phyloP scores from a whole-genome alignment of 1,284 basidiomycete species.

The Naganishia liquefaciens region DNA sequence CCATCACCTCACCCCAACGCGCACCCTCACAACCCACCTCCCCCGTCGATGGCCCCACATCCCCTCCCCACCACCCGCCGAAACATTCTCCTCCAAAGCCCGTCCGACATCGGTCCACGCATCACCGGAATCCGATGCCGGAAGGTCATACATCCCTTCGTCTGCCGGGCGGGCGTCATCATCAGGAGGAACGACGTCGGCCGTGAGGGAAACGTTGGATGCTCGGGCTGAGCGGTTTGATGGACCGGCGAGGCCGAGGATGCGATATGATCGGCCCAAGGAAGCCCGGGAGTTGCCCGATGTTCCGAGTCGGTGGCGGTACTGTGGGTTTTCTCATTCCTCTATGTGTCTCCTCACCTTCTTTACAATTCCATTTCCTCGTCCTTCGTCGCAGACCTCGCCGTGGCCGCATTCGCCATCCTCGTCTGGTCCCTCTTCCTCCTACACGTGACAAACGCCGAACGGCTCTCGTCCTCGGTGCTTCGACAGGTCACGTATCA shows the following conservation, averaged over 20 bases:
- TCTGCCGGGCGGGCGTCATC: no score
- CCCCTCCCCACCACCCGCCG: neutral
- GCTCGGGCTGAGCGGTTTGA: slow-evolving; percentile 37
- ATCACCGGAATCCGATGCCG: slow-evolving; percentile 11
- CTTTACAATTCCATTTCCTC: neutral
- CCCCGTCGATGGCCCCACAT: slow-evolving; percentile 2
- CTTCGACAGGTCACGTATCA: slow-evolving; percentile 51
- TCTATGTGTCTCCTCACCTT: neutral
- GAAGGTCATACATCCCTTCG: neutral
- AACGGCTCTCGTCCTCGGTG: slow-evolving; percentile 51
- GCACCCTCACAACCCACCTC: neutral
- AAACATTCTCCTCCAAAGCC: slow-evolving; percentile 15
- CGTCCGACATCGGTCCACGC: neutral
- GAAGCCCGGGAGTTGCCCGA: slow-evolving; percentile 44
- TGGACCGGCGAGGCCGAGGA: slow-evolving; percentile 46
- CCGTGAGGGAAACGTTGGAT: neutral
- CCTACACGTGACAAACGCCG: slow-evolving; percentile 52
- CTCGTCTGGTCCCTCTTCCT: slow-evolving; percentile 50
- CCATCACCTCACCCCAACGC: no score
- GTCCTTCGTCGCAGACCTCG: slow-evolving; percentile 39
- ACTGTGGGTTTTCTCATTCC: neutral
- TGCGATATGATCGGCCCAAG: slow-evolving; percentile 45
- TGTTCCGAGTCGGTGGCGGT: slow-evolving; percentile 37
- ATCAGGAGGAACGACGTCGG: neutral
- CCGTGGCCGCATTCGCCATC: slow-evolving; percentile 43